A percentile compares a stretch with the other conserved stretches of the same genome.
phyloP scores from a whole-genome alignment of 768 basidiomycete species.

The Polyporus arcularius region DNA sequence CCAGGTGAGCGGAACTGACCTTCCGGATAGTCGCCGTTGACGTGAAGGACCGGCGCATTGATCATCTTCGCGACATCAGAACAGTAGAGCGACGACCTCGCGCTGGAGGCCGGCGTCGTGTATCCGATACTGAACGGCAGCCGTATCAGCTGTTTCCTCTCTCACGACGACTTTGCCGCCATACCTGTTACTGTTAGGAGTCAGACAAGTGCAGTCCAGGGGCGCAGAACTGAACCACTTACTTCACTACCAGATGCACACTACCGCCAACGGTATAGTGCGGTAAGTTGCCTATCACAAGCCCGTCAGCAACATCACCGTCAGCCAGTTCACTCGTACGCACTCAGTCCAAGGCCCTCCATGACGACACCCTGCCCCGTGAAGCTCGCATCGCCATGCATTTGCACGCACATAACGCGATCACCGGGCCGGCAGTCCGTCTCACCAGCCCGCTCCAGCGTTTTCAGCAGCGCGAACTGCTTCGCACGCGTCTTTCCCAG shows the following conservation, averaged over 20 bases:
- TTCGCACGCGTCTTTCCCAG: constrained; percentile 90
- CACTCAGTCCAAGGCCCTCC: constrained; percentile 83
- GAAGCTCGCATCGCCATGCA: constrained; percentile 93
- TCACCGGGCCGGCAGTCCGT: constrained; percentile 52
- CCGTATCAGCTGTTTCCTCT: background rate
- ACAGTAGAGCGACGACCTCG: constrained; percentile 85
- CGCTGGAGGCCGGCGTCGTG: constrained; percentile 83
- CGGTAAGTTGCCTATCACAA: constrained; percentile 69
- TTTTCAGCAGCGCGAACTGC: constrained; percentile 79
- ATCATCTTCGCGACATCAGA: constrained; percentile 91
- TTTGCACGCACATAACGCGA: constrained; percentile 83
- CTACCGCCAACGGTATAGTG: constrained; percentile 92
- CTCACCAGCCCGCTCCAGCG: constrained; percentile 39
- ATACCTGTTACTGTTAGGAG: constrained; percentile 55
- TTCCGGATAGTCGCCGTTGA: constrained; percentile 91
- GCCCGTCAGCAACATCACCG: background rate
- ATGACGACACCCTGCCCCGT: constrained; percentile 89
- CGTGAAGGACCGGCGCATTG: constrained; percentile 84
- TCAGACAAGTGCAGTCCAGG: constrained; percentile 11
- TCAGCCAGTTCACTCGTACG: constrained; percentile 43
- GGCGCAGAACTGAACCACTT: constrained; percentile 30
- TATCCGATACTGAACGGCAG: constrained; percentile 74
- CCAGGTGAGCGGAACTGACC: constrained; percentile 37
- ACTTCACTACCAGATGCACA: constrained; percentile 91
- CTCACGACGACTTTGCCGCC: constrained; percentile 8